Base-by-base conservation (phyloP, 768 basidiomycete species). In the Rhodotorula diobovata region DNA sequence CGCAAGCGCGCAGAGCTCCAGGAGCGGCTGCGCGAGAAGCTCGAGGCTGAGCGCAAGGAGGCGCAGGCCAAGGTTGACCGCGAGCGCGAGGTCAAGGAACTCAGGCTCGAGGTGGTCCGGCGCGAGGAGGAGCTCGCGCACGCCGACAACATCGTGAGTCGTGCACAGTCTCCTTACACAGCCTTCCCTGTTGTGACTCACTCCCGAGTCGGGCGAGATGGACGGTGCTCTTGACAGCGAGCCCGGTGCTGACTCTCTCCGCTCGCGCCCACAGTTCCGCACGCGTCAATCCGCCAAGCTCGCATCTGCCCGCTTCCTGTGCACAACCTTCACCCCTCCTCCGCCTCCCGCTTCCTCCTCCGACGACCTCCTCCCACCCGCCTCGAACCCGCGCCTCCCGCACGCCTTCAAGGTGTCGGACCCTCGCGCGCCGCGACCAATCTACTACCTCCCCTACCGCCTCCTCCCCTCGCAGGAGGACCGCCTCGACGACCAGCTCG, bases 401-500 rank as follows among this genome's bases (percentile, higher is more conserved):
- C 77, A 77, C 72, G 72, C 71, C 4, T 55, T 67, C 45, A 45
- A 51, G 30, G 39, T 67, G 25, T 41, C 28, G 50, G 63, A 35
- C 59, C 63, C 61, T 66, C 51, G n/a, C 41, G 62, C 72, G 7
- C 32, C 41, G 23, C 72, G 72, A 23, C 76, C 76, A 9, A 64
- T 78, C 51, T 78, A 76, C 65, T 78, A 78, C 64, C 72, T 76
- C 32, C 77, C 77, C 7, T 60, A 67, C 53, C 75, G 76, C 12
- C 63, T 78, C 25, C 56, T 75, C 39, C 71, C 72, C 1, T 62
- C 51, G 25, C 77, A 78, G 54, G 74, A 73, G 37, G 74, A 77
- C 63, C 63, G 69, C n/a, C 73, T 78, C 37, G 74, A 76, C 34
- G 74, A 75, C 48, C 74, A 75, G 45, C 53, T 75, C 55, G 70